These are phyloP conservation scores for Raddia distichophylla DNA, from an alignment of 176 grass and related monocot genomes.

Conservation along the genomic window DNA sequence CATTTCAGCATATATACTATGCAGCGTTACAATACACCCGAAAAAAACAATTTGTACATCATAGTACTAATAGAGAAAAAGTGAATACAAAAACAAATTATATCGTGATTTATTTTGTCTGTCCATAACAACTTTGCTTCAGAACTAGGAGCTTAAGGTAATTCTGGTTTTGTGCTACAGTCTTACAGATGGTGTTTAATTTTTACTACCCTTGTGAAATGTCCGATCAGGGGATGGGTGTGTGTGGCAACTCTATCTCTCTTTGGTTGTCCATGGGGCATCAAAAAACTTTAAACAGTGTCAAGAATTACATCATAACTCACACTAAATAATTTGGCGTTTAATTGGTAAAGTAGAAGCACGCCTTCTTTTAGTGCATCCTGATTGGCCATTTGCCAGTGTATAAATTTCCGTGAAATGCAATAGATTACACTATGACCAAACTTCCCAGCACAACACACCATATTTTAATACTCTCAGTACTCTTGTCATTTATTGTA, in stretches of 20 bases:
- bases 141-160: slow-evolving; percentile 17
- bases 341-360: slow-evolving; percentile 3
- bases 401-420: neutral
- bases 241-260: neutral
- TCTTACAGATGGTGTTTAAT: slow-evolving; percentile 2
- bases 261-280: neutral
- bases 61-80: neutral
- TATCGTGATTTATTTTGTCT: slow-evolving; percentile 12
- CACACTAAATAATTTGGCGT: slow-evolving; percentile 32
- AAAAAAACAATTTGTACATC: neutral
- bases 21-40: neutral
- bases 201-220: neutral
- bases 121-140: neutral
- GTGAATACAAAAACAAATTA: neutral
- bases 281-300: neutral
- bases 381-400: neutral
- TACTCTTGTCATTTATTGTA: neutral
- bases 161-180: neutral
- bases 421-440: neutral
- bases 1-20: neutral
- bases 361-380: neutral
- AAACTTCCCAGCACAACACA: neutral
- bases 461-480: neutral
- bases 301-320: neutral
- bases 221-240: neutral